phyloP scores from a whole-genome alignment of 441 rosid genomes.

The Flueggea neowawraea region DNA sequence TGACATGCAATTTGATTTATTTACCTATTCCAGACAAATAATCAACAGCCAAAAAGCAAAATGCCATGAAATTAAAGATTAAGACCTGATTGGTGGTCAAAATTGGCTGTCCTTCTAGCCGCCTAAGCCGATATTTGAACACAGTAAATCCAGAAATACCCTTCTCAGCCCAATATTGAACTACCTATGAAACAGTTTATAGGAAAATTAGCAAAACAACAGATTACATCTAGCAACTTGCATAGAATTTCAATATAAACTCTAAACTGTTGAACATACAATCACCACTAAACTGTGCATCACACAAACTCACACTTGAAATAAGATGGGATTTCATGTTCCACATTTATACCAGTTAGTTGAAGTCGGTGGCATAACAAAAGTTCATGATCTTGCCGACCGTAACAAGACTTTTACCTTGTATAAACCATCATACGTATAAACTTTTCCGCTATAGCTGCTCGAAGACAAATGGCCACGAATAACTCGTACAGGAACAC shows the following conservation, averaged over 20 bases:
- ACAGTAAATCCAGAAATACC: conserved; percentile 83
- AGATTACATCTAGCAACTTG: not conserved
- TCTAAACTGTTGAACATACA: too few relatives aligned
- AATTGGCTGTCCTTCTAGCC: conserved; percentile 65
- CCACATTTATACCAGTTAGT: too few relatives aligned
- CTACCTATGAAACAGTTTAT: conserved; percentile 40
- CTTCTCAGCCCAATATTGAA: conserved; percentile 67
- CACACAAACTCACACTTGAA: too few relatives aligned
- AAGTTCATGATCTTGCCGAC: not conserved
- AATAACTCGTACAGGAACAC: conserved; percentile 69
- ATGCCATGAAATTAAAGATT: conserved; percentile 2
- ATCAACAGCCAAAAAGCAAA: not conserved
- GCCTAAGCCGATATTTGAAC: conserved; percentile 53
- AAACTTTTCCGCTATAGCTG: conserved; percentile 68
- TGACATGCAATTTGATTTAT: too few relatives aligned
- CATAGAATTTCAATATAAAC: too few relatives aligned
- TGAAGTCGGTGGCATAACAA: too few relatives aligned
- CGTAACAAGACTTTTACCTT: conserved; percentile 33
- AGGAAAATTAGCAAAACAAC: not conserved
- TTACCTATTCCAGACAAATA: too few relatives aligned
- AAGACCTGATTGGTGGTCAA: conserved; percentile 78
- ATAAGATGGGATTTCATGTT: too few relatives aligned
- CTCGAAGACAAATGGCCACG: conserved; percentile 67
- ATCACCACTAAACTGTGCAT: too few relatives aligned
- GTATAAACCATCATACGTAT: conserved; percentile 89